These are phyloP conservation scores for Aspergillus fijiensis DNA, from an alignment of 2,329 filamentous ascomycete species.

Conservation along the genomic window DNA sequence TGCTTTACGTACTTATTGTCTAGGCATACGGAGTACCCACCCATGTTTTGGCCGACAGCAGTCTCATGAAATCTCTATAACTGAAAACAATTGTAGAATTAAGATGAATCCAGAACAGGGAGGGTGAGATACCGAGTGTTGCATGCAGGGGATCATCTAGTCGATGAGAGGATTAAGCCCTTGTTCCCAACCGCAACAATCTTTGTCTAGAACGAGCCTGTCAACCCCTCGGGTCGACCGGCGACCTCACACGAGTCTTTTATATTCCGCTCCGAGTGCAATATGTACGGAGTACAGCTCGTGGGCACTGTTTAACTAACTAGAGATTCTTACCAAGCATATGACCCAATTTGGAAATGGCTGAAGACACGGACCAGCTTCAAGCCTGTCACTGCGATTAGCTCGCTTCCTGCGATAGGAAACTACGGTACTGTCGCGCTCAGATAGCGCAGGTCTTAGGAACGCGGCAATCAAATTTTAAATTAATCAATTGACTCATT, in stretches of 20 bases:
- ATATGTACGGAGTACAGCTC: too few species aligned
- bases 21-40: not conserved
- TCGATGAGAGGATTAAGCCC: not conserved
- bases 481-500: not conserved
- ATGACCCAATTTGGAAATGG: too few species aligned
- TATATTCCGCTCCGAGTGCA: too few species aligned
- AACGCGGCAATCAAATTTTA: not conserved
- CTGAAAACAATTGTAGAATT: not conserved
- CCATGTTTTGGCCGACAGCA: not conserved
- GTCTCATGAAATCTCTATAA: too few species aligned
- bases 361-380: not conserved
- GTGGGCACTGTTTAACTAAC: not conserved
- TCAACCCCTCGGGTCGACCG: too few species aligned
- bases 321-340: not conserved
- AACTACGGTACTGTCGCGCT: not conserved
- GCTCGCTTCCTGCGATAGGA: slow-evolving; percentile 4
- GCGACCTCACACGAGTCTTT: too few species aligned
- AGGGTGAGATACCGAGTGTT: not conserved
- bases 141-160: not conserved
- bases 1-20: not conserved
- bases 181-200: too few species aligned
- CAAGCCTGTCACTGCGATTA: not conserved
- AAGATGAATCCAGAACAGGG: not conserved
- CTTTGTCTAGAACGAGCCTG: too few species aligned
- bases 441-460: not conserved